Evolutionary conservation across 164 flowering plant species (phyloP).

Genomic region (Chimonanthus salicifolius): DNA sequence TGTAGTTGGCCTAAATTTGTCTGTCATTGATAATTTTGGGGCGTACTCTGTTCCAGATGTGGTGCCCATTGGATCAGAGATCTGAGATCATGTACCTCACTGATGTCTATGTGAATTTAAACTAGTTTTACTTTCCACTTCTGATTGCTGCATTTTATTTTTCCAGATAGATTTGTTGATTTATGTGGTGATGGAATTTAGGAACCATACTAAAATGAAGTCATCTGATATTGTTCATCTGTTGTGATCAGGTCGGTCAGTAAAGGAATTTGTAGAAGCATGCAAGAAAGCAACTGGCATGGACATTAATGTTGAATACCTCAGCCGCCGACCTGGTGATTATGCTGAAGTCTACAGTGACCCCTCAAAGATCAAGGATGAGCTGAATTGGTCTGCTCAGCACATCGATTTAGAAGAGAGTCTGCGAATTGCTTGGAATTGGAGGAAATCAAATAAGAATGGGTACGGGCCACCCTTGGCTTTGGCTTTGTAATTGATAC

Average conservation of each 20-base stretch:
- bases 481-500: not conserved
- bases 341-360: slow-evolving; percentile 94
- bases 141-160: too few species aligned
- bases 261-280: slow-evolving; percentile 95
- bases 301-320: slow-evolving; percentile 63
- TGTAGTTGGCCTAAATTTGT: not conserved
- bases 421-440: slow-evolving; percentile 75
- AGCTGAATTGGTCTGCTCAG: slow-evolving; percentile 88
- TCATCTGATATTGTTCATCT: not conserved
- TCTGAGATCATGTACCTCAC: too few species aligned
- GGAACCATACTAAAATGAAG: not conserved
- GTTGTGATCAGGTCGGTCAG: slow-evolving; percentile 70
- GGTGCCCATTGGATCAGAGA: too few species aligned
- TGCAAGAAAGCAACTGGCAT: slow-evolving; percentile 87
- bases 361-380: slow-evolving; percentile 64
- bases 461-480: slow-evolving; percentile 50
- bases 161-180: not conserved
- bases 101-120: too few species aligned
- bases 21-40: too few species aligned
- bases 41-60: too few species aligned
- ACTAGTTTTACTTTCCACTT: too few species aligned
- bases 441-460: slow-evolving; percentile 69
- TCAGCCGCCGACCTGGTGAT: slow-evolving; percentile 85
- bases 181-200: not conserved
- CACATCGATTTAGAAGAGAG: slow-evolving; percentile 75